These are phyloP conservation scores for Phytophthora brassicae DNA, from an alignment of 352 stramenopile species.

Conservation along the genomic window DNA sequence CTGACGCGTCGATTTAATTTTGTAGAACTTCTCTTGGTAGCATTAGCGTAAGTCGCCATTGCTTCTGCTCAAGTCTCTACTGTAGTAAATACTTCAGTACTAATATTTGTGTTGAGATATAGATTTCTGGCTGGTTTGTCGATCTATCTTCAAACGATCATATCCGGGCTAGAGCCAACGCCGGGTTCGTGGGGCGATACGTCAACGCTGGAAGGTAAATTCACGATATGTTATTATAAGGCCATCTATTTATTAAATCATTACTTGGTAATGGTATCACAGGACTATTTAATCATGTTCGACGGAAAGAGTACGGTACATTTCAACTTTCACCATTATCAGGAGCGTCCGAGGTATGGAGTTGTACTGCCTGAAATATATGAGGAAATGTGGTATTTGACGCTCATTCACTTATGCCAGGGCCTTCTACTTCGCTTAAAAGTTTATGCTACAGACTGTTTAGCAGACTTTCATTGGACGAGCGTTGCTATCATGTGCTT, in stretches of 20 bases:
- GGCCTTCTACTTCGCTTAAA: constrained; percentile 23
- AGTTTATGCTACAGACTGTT: constrained; percentile 31
- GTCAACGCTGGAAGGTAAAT: constrained; percentile 58
- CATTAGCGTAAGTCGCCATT: constrained; percentile 25
- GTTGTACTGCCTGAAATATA: background rate
- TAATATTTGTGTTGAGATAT: background rate
- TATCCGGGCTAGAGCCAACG: constrained; percentile 30
- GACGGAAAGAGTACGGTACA: constrained; percentile 91
- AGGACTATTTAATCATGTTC: constrained; percentile 65
- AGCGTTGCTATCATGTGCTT: constrained; percentile 24
- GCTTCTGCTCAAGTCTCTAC: background rate
- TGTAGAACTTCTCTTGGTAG: constrained; percentile 23
- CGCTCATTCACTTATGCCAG: constrained; percentile 10
- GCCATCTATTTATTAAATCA: background rate
- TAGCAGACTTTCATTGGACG: constrained; percentile 31
- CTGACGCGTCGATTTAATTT: constrained; percentile 19
- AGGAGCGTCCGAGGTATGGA: constrained; percentile 36
- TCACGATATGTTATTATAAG: background rate
- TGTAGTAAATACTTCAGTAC: too few relatives aligned
- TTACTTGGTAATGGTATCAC: background rate
- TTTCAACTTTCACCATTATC: constrained; percentile 86
- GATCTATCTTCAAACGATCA: constrained; percentile 35
- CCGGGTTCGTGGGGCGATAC: constrained; percentile 91
- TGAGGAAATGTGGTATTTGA: background rate
- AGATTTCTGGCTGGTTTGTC: constrained; percentile 42